Evolutionary conservation across 1,139 yeast species (phyloP), one percentile per base, ranked within the genome.

Genomic region (Pichia sp.): DNA sequence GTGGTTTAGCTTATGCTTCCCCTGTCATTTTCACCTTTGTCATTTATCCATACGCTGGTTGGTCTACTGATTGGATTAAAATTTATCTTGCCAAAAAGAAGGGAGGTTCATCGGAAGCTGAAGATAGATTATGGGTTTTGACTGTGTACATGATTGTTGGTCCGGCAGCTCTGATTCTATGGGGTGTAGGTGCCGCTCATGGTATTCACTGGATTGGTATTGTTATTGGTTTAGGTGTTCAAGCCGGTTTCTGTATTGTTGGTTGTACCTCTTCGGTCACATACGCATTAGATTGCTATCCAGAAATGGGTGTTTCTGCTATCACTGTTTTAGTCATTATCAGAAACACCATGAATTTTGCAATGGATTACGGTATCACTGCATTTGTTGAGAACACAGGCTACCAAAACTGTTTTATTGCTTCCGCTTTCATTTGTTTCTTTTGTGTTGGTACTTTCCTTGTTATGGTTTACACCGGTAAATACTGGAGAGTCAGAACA

Each of bases 211-310:
- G 84, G 84, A 67, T 77, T 36, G 66, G 77, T 23, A 64, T 75
- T 5, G 68, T 77, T 4, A 50, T 78, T 44, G 82, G 82, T 4
- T 68, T 75, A 56, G 82, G 81, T 2, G 60, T 73, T 26, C 62
- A 77, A 47, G 83, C 81, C 8, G 70, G 71, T 10, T 52, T 64
- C 16, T 64, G 68, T 53, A 52, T 64, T 36, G 72, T 77, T 55
- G 74, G 81, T 26, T 73, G 77, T 69, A 68, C 72, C 46, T 64
- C 75, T 7, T 64, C 77, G 1, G 71, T 76, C 41, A 71, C 80
- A 0, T 79, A 78, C 54, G 70, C 72, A 3, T 68, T 77, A 45
- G 85, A 79, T 49, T 62, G 72, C 49, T 78, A 78, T 55, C 75
- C 73, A 32, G 71, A 71, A 34, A 66, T 79, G 62, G 77, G 75